Percentiles rank a stretch among this genome's conserved stretches.
Evolutionary conservation across 495 filamentous ascomycete species (phyloP).

Genomic region (Xanthoparmelia taractica): DNA sequence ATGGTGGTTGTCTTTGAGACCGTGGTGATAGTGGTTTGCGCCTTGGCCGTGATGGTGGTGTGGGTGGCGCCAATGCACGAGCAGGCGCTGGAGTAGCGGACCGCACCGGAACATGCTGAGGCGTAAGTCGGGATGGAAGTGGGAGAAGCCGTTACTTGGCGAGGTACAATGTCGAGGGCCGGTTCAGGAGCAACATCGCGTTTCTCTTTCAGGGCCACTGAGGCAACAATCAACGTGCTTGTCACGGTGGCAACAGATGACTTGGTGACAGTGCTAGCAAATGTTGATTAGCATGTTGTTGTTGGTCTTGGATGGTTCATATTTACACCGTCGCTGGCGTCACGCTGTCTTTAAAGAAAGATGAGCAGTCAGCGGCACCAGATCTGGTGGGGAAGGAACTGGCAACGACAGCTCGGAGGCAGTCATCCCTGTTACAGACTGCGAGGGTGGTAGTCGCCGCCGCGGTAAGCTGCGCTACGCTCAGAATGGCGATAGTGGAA

Average conservation of each 20-base stretch:
- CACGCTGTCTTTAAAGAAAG: constrained; percentile 2
- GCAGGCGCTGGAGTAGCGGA: constrained; percentile 25
- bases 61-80: constrained; percentile 18
- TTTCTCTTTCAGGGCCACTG: background rate
- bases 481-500: background rate
- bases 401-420: constrained; percentile 4
- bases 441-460: constrained; percentile 1
- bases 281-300: background rate
- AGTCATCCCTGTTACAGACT: constrained; percentile 1
- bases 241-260: constrained; percentile 1
- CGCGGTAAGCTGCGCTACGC: background rate
- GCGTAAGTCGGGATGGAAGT: constrained; percentile 21
- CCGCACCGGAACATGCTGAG: constrained; percentile 19
- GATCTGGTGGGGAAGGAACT: constrained; percentile 3
- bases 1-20: background rate
- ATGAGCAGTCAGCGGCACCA: constrained; percentile 1
- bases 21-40: background rate
- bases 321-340: background rate
- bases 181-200: background rate
- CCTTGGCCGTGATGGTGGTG: constrained; percentile 12
- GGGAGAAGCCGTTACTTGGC: background rate
- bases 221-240: background rate
- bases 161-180: background rate
- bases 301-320: background rate
- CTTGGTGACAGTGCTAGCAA: constrained; percentile 1